Evolutionary conservation across 306 rosid species (phyloP).

Genomic region (Quercus ilex): DNA sequence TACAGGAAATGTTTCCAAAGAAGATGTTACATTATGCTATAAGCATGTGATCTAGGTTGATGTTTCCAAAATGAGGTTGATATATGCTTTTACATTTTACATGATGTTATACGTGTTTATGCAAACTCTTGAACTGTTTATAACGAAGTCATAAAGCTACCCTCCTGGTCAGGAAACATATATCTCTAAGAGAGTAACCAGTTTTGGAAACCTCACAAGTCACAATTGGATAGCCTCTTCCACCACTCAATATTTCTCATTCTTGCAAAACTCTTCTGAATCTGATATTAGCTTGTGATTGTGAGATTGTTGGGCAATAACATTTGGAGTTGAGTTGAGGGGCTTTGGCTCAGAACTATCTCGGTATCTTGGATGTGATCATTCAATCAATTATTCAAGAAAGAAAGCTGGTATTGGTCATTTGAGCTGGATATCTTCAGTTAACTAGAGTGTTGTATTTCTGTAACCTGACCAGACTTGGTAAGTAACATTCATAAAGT

Average conservation of each 20-base stretch:
- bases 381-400: conserved; percentile 74
- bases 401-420: conserved; percentile 51
- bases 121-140: too few species aligned
- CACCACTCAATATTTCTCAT: conserved; percentile 40
- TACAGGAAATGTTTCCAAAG: too few species aligned
- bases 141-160: conserved; percentile 15
- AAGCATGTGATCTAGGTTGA: too few species aligned
- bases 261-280: conserved; percentile 48
- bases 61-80: too few species aligned
- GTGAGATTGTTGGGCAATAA: conserved; percentile 67
- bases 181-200: conserved; percentile 58
- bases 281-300: conserved; percentile 31
- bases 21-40: too few species aligned
- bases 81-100: too few species aligned
- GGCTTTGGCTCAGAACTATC: conserved; percentile 56
- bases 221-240: conserved; percentile 26
- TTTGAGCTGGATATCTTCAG: conserved; percentile 44
- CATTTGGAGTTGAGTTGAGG: conserved; percentile 56
- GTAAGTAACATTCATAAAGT: too few species aligned
- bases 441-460: not conserved
- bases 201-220: not conserved
- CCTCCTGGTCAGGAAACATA: conserved; percentile 50
- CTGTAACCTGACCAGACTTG: not conserved
- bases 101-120: too few species aligned
- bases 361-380: conserved; percentile 77